Evolutionary conservation across 352 stramenopile genomes (phyloP).

Genomic region (Phytophthora quininea): DNA sequence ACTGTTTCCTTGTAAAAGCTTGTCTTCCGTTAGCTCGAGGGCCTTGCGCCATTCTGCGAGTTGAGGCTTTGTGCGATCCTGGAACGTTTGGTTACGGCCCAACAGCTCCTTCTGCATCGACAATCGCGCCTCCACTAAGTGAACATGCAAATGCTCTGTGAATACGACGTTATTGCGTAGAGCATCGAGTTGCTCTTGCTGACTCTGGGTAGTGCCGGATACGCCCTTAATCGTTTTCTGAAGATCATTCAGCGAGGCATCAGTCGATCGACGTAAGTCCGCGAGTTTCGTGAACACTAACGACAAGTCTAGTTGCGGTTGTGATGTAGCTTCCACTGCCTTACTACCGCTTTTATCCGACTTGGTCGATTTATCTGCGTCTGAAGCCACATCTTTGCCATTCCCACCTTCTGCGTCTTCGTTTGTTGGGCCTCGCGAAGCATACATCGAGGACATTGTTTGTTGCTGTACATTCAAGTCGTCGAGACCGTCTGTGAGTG

Average conservation of each 20-base stretch:
- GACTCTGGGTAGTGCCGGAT: slow-evolving; percentile 38
- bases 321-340: slow-evolving; percentile 13
- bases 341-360: slow-evolving; percentile 10
- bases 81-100: slow-evolving; percentile 67
- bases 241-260: slow-evolving; percentile 61
- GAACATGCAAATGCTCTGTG: slow-evolving; percentile 60
- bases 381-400: no score
- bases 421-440: slow-evolving; percentile 2
- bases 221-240: slow-evolving; percentile 56
- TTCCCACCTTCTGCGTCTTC: slow-evolving; percentile 10
- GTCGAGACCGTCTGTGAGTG: slow-evolving; percentile 51
- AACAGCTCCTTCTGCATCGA: slow-evolving; percentile 75
- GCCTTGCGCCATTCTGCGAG: slow-evolving; percentile 72
- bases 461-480: slow-evolving; percentile 64
- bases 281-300: slow-evolving; percentile 84
- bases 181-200: slow-evolving; percentile 62
- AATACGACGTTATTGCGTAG: slow-evolving; percentile 58
- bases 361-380: no score
- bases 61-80: slow-evolving; percentile 70
- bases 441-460: slow-evolving; percentile 39
- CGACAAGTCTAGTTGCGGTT: slow-evolving; percentile 67
- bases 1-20: slow-evolving; percentile 53
- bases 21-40: slow-evolving; percentile 68
- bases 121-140: slow-evolving; percentile 59
- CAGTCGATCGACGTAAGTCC: slow-evolving; percentile 64